Evolutionary conservation across 257 asterid genomes (phyloP).

Genomic region (Solanum corneliomulleri): DNA sequence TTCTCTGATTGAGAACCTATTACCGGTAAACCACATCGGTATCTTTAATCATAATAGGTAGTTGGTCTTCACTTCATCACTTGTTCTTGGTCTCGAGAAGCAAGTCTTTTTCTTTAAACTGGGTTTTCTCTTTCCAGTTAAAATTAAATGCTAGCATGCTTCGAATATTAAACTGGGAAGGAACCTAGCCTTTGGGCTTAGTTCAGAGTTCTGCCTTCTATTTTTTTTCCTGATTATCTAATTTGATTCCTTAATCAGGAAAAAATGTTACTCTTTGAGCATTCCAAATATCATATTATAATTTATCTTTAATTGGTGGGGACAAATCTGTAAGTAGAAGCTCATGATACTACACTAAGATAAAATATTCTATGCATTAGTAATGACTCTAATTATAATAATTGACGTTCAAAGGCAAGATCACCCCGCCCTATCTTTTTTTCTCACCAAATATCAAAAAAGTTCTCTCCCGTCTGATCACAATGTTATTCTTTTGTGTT

Average conservation of each 20-base stretch:
- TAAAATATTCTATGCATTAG: background rate
- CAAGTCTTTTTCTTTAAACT: background rate
- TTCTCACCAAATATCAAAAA: background rate
- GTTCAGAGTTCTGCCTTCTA: background rate
- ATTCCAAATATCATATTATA: background rate
- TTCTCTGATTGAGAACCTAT: background rate
- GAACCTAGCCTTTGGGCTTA: background rate
- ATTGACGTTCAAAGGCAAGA: background rate
- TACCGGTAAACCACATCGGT: background rate
- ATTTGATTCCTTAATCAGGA: background rate
- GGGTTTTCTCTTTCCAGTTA: background rate
- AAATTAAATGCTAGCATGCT: background rate
- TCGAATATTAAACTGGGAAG: background rate
- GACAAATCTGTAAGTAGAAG: background rate
- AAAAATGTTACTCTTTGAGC: background rate
- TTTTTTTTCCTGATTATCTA: background rate
- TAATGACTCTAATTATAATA: background rate
- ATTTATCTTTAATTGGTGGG: background rate
- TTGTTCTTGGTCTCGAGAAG: background rate
- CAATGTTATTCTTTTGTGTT: background rate
- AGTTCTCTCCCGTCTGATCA: background rate
- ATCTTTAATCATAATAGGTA: background rate
- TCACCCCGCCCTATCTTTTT: background rate
- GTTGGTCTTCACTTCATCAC: background rate
- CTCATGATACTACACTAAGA: background rate